A percentile compares a stretch with the other conserved stretches of the same genome.
Evolutionary conservation across 2,329 filamentous ascomycete species (phyloP).

Genomic region (Talaromyces sp.): DNA sequence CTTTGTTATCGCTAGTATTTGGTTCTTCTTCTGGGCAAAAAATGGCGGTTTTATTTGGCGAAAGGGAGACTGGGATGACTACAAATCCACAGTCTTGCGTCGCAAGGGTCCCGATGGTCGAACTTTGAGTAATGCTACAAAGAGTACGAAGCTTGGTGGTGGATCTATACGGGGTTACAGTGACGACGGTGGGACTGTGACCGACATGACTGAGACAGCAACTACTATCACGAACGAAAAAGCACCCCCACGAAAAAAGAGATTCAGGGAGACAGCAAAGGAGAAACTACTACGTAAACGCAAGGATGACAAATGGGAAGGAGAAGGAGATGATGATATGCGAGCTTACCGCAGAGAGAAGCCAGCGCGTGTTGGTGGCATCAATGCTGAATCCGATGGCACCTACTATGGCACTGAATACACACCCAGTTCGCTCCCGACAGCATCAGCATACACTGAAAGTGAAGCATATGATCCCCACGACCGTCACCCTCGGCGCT

Average conservation of each 20-base stretch:
- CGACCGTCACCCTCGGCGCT: constrained; percentile 3
- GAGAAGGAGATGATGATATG: constrained; percentile 62
- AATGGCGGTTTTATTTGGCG: constrained; percentile 90
- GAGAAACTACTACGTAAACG: constrained; percentile 32
- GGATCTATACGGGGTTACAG: constrained; percentile 71
- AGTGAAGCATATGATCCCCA: constrained; percentile 27
- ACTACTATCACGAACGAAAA: constrained; percentile 34
- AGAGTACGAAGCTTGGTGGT: constrained; percentile 77
- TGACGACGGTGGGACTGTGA: constrained; percentile 55
- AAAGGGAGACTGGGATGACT: constrained; percentile 92
- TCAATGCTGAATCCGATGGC: constrained; percentile 78
- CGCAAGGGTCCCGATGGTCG: constrained; percentile 86
- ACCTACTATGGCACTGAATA: constrained; percentile 75
- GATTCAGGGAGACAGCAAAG: constrained; percentile 33
- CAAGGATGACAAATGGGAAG: constrained; percentile 52
- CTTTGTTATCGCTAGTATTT: constrained; percentile 72
- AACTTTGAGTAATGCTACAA: constrained; percentile 74
- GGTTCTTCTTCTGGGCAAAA: constrained; percentile 99
- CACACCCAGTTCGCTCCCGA: constrained; percentile 60
- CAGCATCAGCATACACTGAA: constrained; percentile 43
- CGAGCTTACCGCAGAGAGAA: constrained; percentile 82
- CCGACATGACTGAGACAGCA: constrained; percentile 35
- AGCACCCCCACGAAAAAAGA: constrained; percentile 22
- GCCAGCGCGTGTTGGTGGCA: constrained; percentile 77
- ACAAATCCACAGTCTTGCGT: constrained; percentile 89